Evolutionary conservation across 768 basidiomycete species (phyloP), one percentile per base, ranked within the genome.

Genomic region (Suillus spraguei): DNA sequence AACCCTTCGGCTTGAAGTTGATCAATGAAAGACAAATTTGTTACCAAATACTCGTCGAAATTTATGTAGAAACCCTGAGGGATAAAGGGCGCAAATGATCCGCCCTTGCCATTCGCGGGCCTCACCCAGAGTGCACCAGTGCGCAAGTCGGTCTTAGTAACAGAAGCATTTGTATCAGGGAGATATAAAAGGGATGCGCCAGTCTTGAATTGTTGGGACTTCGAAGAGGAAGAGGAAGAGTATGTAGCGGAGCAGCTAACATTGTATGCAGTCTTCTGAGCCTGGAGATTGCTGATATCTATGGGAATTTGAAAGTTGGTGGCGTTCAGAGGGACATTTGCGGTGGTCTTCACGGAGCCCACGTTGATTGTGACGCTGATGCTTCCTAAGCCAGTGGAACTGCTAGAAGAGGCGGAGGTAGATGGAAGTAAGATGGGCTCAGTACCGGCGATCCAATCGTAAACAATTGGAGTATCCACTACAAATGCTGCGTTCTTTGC

Each of bases 31-130:
- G 86, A 71, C 50, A 84, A 68, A 69, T 92, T 86, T 8, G 76
- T 69, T 2, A 76, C 81, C 17, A 91, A 75, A 63, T 86, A 87
- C 17, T 73, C 71, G 46, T 81, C 83, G 54, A 89, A 88, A 6
- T 80, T 72, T 0, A 90, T 86, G 67, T 91, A 93, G 73, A 90
- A 94, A 0, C 91, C 91, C 52, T 91, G 82, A 0, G 92, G 90
- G 62, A 93, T 72, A 14, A 88, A 73, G 0, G 82, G 75, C 64
- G 79, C 69, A 64, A 75, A 75, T 2, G 35, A 22, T 1, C 67
- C 62, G 22, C 69, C 69, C 7, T 65, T 69, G 22, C 65, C 64
- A 55, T 68, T 39, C 5, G 62, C 73, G 62, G 75, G 76, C 59
- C 79, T 80, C 5, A 74, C 75, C 68, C 83, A 74, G 47, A 84